Percentiles rank a stretch among this genome's conserved stretches.
These are phyloP conservation scores for Xylariaceae sp. DNA, from an alignment of 2,329 filamentous ascomycete genomes.

Conservation along the genomic window DNA sequence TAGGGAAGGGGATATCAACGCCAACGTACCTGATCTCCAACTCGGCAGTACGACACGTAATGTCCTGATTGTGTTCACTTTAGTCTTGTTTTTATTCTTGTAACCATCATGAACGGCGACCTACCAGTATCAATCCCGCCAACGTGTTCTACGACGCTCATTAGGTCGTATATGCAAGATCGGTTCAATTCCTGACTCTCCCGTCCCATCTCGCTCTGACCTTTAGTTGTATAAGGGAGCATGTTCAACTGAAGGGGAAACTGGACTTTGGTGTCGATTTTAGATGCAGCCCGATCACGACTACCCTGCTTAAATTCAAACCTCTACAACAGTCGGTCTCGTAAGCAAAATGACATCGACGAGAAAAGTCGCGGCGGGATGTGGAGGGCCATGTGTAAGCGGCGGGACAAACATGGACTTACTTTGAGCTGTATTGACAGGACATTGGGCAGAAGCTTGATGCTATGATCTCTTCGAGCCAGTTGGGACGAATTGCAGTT, in stretches of 20 bases:
- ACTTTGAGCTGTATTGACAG: conserved; percentile 91
- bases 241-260: conserved; percentile 87
- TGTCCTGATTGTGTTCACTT: conserved; percentile 47
- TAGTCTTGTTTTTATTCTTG: neutral
- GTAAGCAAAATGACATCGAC: neutral
- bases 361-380: neutral
- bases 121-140: conserved; percentile 79
- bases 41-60: conserved; percentile 82
- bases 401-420: conserved; percentile 20
- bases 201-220: conserved; percentile 45
- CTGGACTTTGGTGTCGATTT: conserved; percentile 79
- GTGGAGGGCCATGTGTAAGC: neutral
- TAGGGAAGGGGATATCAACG: neutral
- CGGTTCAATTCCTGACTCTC: conserved; percentile 52
- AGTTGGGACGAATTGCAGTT: conserved; percentile 72
- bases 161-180: conserved; percentile 76
- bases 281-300: conserved; percentile 67
- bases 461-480: conserved; percentile 75
- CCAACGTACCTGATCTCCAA: conserved; percentile 60
- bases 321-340: conserved; percentile 35
- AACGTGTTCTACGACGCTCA: conserved; percentile 87
- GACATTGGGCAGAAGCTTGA: conserved; percentile 81
- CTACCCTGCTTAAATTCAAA: conserved; percentile 68
- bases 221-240: conserved; percentile 76
- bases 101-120: conserved; percentile 2